Conservation (phyloP, 768 basidiomycete species). For the Tricholoma terreum region DNA sequence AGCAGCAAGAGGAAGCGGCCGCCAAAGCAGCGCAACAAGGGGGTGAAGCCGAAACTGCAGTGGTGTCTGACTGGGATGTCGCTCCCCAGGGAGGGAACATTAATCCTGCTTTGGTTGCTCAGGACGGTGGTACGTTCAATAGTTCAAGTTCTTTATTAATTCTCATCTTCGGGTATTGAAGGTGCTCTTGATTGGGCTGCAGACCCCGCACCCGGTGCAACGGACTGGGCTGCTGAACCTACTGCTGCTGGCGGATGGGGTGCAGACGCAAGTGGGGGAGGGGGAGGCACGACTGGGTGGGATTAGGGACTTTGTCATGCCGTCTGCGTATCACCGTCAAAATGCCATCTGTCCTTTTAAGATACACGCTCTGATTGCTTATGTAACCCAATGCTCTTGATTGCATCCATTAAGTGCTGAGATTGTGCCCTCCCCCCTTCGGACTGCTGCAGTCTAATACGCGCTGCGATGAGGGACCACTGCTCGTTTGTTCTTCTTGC, state of each 20-base stretch:
- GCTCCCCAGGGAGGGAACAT: constrained; percentile 67
- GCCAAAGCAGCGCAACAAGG: constrained; percentile 70
- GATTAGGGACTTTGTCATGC: constrained; percentile 27
- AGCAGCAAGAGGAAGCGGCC: constrained; percentile 90
- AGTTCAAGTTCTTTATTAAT: background rate
- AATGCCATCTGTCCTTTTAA: no score
- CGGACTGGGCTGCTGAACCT: constrained; percentile 91
- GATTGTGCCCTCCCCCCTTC: no score
- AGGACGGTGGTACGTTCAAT: constrained; percentile 48
- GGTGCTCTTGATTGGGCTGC: constrained; percentile 85
- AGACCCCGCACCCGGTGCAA: constrained; percentile 50
- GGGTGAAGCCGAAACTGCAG: constrained; percentile 46
- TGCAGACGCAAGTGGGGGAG: constrained; percentile 30
- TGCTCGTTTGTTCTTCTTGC: constrained; percentile 93
- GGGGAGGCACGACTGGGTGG: constrained; percentile 35
- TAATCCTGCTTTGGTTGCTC: constrained; percentile 72
- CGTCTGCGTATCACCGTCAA: constrained; percentile 1
- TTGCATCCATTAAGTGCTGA: no score
- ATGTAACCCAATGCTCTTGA: background rate
- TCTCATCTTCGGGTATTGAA: constrained; percentile 20
- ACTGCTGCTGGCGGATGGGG: constrained; percentile 44
- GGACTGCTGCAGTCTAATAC: background rate
- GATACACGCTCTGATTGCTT: background rate
- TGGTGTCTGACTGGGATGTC: constrained; percentile 71
- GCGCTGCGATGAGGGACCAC: constrained; percentile 57